phyloP scores from a whole-genome alignment of 139 green algal species.

The Chloropicon primus region DNA sequence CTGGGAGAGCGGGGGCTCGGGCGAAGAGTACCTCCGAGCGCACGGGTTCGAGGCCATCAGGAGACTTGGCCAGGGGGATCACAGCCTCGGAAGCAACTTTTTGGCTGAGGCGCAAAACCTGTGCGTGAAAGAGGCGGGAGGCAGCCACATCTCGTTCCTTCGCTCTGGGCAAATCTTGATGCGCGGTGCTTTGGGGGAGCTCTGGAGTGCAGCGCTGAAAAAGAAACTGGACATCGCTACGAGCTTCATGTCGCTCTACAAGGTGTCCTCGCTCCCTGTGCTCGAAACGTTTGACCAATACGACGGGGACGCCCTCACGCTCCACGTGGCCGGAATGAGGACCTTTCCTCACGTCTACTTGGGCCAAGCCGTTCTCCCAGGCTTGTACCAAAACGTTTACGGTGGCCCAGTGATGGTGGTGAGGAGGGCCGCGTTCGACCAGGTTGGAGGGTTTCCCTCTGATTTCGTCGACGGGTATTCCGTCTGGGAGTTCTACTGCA shows the following conservation, averaged over 20 bases:
- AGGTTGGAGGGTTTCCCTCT: not conserved
- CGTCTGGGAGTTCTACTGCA: not conserved
- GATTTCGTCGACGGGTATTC: not conserved
- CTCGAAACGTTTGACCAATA: no score
- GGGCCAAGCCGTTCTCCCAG: not conserved
- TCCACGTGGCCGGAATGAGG: no score
- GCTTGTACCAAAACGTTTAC: conserved; percentile 4
- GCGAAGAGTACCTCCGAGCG: not conserved
- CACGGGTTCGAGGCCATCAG: not conserved
- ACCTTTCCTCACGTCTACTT: not conserved
- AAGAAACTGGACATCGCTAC: not conserved
- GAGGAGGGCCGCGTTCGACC: not conserved
- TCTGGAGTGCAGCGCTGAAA: not conserved
- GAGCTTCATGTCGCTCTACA: not conserved
- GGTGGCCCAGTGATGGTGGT: not conserved
- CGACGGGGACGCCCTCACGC: no score
- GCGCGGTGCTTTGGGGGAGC: not conserved
- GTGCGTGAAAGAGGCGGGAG: not conserved
- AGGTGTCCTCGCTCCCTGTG: no score
- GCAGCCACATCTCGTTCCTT: not conserved
- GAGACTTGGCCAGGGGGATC: not conserved
- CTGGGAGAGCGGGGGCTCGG: not conserved
- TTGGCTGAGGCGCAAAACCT: not conserved
- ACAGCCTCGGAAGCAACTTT: not conserved
- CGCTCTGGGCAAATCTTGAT: not conserved